Conservation (phyloP, 495 filamentous ascomycete species). For the Xylaria flabelliformis region DNA sequence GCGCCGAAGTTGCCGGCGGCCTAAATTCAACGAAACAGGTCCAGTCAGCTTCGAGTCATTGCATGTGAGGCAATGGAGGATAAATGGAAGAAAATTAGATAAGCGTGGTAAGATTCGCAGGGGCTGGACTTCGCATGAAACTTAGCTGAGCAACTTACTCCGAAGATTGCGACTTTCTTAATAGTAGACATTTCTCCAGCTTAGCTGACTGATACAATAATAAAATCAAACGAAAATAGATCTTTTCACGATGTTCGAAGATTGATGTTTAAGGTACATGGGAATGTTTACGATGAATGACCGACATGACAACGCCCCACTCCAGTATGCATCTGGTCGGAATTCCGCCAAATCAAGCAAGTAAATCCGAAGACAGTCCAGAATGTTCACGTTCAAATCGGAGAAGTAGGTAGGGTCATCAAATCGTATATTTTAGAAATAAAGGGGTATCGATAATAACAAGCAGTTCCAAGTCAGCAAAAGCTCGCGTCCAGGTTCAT, state of each 20-base stretch:
- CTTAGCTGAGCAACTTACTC: slow-evolving; percentile 40
- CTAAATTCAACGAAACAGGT: slow-evolving; percentile 32
- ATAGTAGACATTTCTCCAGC: slow-evolving; percentile 39
- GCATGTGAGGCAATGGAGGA: neutral
- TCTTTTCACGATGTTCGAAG: neutral
- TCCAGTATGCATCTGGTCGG: neutral
- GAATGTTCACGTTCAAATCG: neutral
- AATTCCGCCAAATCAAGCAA: slow-evolving; percentile 12
- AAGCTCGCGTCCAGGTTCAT: slow-evolving; percentile 14
- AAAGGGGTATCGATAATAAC: slow-evolving; percentile 27
- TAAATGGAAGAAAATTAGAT: neutral
- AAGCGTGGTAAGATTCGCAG: neutral
- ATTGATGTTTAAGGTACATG: neutral
- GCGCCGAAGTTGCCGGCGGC: slow-evolving; percentile 61
- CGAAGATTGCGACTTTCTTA: slow-evolving; percentile 49
- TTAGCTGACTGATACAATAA: neutral
- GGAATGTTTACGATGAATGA: neutral
- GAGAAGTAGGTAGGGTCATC: slow-evolving; percentile 8
- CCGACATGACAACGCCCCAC: slow-evolving; percentile 2
- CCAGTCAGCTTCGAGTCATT: neutral
- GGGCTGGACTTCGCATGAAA: neutral
- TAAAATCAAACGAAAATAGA: neutral
- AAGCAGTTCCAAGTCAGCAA: neutral
- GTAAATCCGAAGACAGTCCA: neutral
- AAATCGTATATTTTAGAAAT: slow-evolving; percentile 24